phyloP scores from a whole-genome alignment of 108 stramenopile species.

The Licmophora abbreviata region DNA sequence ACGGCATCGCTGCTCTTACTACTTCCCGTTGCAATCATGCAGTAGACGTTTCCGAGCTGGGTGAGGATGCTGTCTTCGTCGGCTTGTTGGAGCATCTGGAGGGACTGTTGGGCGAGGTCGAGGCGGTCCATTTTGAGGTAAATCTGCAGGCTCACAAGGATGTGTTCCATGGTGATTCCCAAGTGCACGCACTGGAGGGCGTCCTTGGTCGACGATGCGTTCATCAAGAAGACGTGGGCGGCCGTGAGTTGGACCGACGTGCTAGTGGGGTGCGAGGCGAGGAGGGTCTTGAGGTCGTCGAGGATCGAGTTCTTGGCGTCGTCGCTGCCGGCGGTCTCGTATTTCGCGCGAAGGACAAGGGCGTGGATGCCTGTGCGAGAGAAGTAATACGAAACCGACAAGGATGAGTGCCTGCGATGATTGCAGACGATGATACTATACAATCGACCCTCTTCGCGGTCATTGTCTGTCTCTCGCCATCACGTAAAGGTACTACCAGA shows the following conservation, averaged over 20 bases:
- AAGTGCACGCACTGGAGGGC: slow-evolving; percentile 85
- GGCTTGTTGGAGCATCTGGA: slow-evolving; percentile 55
- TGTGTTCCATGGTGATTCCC: slow-evolving; percentile 87
- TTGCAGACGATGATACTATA: too few species aligned
- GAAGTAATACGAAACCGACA: too few species aligned
- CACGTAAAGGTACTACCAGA: too few species aligned
- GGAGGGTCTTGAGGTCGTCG: slow-evolving; percentile 31
- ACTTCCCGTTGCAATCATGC: slow-evolving; percentile 79
- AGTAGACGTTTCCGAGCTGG: slow-evolving; percentile 78
- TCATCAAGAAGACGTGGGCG: slow-evolving; percentile 70
- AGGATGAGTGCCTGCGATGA: too few species aligned
- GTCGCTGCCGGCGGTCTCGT: slow-evolving; percentile 34
- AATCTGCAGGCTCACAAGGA: slow-evolving; percentile 75
- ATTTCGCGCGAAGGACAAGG: slow-evolving; percentile 64
- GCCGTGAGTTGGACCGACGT: slow-evolving; percentile 85
- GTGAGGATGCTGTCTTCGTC: slow-evolving; percentile 97
- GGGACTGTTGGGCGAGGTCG: slow-evolving; percentile 77
- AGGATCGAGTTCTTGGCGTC: slow-evolving; percentile 18
- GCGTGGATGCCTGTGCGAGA: too few species aligned
- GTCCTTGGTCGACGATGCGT: slow-evolving; percentile 78
- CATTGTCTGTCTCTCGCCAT: too few species aligned
- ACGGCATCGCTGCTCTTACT: slow-evolving; percentile 76
- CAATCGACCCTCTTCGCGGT: too few species aligned
- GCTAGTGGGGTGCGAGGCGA: slow-evolving; percentile 34
- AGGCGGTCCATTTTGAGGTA: slow-evolving; percentile 91